phyloP scores from a whole-genome alignment of 129 eudicot genomes.

The Cynara cardunculus region DNA sequence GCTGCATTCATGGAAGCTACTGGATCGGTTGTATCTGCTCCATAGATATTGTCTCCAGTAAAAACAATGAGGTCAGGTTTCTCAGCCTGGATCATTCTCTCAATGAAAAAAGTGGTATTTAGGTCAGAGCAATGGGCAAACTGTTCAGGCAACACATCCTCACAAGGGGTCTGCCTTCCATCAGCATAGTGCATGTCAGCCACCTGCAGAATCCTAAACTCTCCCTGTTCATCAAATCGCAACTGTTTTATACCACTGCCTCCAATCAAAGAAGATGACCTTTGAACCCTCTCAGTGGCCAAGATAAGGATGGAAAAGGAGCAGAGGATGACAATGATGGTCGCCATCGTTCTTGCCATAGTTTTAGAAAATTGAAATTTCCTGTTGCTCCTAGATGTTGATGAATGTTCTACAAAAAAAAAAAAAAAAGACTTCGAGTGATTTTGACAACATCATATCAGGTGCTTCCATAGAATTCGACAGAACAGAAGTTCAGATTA shows the following conservation, averaged over 20 bases:
- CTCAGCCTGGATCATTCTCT: conserved; percentile 58
- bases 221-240: conserved; percentile 50
- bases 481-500: neutral
- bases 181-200: conserved; percentile 91
- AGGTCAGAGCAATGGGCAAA: conserved; percentile 61
- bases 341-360: neutral
- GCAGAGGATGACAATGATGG: neutral
- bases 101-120: conserved; percentile 62
- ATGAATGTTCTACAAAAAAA: neutral
- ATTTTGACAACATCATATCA: neutral
- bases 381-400: neutral
- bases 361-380: neutral
- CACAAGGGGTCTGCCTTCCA: conserved; percentile 58
- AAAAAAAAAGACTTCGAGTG: neutral
- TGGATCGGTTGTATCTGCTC: conserved; percentile 56
- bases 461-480: neutral
- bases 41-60: conserved; percentile 85
- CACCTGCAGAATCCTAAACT: conserved; percentile 74
- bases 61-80: conserved; percentile 75
- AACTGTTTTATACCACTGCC: conserved; percentile 9
- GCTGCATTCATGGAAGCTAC: conserved; percentile 65
- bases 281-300: neutral
- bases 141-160: conserved; percentile 58
- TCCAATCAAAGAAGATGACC: neutral
- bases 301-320: neutral